Base-by-base conservation (phyloP, 192 early-diverging fungal genomes). In the Podila clonocystis region DNA sequence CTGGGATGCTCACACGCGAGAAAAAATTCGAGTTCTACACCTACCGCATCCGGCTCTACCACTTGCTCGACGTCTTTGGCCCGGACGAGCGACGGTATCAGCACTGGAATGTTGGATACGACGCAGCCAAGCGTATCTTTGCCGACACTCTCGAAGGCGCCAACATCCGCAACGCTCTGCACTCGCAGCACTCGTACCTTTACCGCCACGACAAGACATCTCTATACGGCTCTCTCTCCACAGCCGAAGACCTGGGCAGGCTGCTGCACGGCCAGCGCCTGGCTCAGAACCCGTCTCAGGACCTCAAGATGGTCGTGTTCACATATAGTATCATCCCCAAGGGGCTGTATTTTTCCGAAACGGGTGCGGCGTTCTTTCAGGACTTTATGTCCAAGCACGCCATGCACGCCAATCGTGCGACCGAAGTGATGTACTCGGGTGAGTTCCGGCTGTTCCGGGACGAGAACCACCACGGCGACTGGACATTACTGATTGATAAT, bases 361-460 rank as follows among this genome's bases (percentile, higher is more conserved):
- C 77, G 13, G 77, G 77, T 7, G 49, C 71, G 6, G 77, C 77
- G 6, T 80, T 80, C 67, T 80, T 80, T 57, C 70, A 73, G 57
- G 77, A 80, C 31, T 80, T 80, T 49, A 80, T 80, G 77, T 80
- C 77, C n/a, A 80, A 80, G 48, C 77, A 80, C 22, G 77, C 77
- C 12, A 80, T 80, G 77, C 77, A 80, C 26, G 77, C 70, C 41
- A 73, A 80, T 50, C 70, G 77, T 31, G 70, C 77, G n/a, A 64
- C 65, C 0, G 77, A 80, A 26, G 77, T 80, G 12, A n/a, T 72
- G 50, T 80, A 62, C 50, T 63, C 77, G 20, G 77, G 77, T 24
- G 77, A 80, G 66, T 80, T 80, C 67, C 70, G 77, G 12, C 20
- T 80, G 9, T 73, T 80, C 48, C 48, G 38, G 48, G 70, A 79